A percentile compares a stretch with the other conserved stretches of the same genome.
Conservation (phyloP, 225 moss, liverwort and hornwort genomes). For the Thuidium tamariscinum region DNA sequence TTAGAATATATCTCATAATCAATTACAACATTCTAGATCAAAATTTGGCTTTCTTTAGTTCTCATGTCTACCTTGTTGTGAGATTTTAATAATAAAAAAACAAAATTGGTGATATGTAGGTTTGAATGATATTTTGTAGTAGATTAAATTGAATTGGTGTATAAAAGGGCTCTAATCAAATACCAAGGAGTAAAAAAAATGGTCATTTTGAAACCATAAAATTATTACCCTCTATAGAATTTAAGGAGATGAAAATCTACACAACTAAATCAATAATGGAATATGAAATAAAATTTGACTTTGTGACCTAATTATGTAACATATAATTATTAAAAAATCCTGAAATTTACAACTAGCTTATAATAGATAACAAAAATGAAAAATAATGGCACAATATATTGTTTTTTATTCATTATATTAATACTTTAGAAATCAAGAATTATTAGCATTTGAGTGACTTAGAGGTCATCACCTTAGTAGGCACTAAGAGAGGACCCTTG, state of each 20-base stretch:
- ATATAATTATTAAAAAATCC: neutral
- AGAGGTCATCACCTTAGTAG: constrained; percentile 3
- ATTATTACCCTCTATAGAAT: neutral
- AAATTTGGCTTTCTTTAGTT: neutral
- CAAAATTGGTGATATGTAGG: neutral
- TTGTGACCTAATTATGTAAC: neutral
- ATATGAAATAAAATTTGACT: neutral
- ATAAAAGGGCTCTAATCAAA: neutral
- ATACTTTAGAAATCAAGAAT: neutral
- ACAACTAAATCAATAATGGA: neutral
- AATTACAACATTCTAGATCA: neutral
- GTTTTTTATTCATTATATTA: no score
- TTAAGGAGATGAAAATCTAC: neutral
- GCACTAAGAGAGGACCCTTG: neutral
- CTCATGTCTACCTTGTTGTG: neutral
- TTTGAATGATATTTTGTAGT: neutral
- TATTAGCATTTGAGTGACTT: neutral
- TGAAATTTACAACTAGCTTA: neutral
- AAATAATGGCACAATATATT: neutral
- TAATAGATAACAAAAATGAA: neutral
- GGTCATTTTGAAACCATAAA: neutral
- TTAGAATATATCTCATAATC: neutral
- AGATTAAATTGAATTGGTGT: neutral
- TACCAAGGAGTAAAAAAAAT: neutral
- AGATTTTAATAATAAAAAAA: neutral